Base-by-base conservation (phyloP, 2,329 filamentous ascomycete species). In the Botryotinia calthae region DNA sequence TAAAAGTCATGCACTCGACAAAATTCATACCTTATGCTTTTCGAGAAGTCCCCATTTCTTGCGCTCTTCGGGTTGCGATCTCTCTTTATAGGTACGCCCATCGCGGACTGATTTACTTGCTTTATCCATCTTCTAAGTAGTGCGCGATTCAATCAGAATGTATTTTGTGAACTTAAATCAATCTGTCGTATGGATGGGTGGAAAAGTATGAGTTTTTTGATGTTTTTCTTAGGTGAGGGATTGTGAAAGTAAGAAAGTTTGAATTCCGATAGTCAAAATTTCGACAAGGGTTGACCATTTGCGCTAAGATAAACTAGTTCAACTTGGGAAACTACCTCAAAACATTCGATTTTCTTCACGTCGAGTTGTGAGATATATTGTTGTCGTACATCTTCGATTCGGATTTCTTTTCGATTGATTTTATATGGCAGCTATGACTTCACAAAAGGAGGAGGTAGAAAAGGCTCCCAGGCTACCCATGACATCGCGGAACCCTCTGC, bases 31-130 rank as follows among this genome's bases (percentile, higher is more conserved):
- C 85, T 98, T 98, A 87, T 96, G 93, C 85, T 99, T 98, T 83
- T 98, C 96, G 75, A 98, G 90, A 34, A 98, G 88, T 76, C 96
- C 96, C 84, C 94, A 94, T 85, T 93, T 93, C 76, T 91, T 86
- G 70, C 96, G 93, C 81, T 95, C 93, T 76, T 89, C 83, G 58
- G 95, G 93, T 82, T 98, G 96, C 51, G 93, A 93, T 79, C 96
- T 91, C 86, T 98, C 96, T 78, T 91, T 89, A 83, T 98, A 95
- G 77, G 94, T 91, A 80, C 94, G 93, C 83, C 93, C 71, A 70
- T 72, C 71, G 31, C 71, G 71, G 46, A 72, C 71, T 46, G 71
- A 72, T 72, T 72, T 72, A 56, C 71, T 72, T 12, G 71, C 71
- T 72, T 72, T 72, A 63, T 72, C 71, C 71, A 72, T 72, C 40